phyloP scores from a whole-genome alignment of 2,329 filamentous ascomycete genomes.

The Pestalotiopsis sp. region DNA sequence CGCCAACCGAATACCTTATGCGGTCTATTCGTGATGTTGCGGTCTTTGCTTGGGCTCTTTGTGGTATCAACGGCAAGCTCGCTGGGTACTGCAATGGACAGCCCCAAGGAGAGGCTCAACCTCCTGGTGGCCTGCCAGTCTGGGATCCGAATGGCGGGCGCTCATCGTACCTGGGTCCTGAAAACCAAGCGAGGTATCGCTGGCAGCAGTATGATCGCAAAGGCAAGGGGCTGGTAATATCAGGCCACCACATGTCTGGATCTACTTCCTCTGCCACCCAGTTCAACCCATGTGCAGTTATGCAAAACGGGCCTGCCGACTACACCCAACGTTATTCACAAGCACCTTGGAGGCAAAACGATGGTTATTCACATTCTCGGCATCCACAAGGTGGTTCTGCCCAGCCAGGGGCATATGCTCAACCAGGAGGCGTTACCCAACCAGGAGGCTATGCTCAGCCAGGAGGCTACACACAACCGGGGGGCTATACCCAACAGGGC shows the following conservation, averaged over 20 bases:
- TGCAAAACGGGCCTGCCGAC: not conserved
- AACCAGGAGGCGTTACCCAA: too few species aligned
- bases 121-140: slow-evolving; percentile 58
- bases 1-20: slow-evolving; percentile 67
- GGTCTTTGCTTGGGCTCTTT: slow-evolving; percentile 83
- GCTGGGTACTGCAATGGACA: slow-evolving; percentile 63
- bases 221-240: not conserved
- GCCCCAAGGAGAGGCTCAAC: slow-evolving; percentile 63
- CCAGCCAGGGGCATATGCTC: too few species aligned
- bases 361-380: not conserved
- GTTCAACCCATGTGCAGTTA: not conserved
- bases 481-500: not conserved
- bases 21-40: slow-evolving; percentile 79
- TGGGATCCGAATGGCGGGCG: slow-evolving; percentile 50
- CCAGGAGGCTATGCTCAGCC: too few species aligned
- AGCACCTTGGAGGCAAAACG: not conserved
- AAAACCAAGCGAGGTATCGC: slow-evolving; percentile 34
- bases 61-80: slow-evolving; percentile 76
- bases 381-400: not conserved
- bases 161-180: slow-evolving; percentile 32
- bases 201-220: slow-evolving; percentile 20
- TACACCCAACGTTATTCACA: not conserved
- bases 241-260: not conserved
- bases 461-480: too few species aligned
- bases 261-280: not conserved